Percentiles rank a stretch among this genome's conserved stretches.
Evolutionary conservation across 345 rosid genomes (phyloP).

Genomic region (Dovyalis caffra): DNA sequence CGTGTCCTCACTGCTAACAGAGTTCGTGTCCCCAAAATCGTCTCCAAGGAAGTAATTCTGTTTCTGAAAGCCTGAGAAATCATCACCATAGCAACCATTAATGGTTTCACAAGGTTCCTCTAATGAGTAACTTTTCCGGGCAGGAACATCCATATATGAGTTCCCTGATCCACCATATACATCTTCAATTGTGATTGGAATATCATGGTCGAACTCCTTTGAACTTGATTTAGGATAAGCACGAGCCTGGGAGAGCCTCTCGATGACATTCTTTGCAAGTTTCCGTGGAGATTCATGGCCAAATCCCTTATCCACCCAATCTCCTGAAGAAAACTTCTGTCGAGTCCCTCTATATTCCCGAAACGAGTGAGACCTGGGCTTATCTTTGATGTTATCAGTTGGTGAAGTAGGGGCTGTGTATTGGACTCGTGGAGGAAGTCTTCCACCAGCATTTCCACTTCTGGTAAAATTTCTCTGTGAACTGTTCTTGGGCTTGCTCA

Average conservation of each 20-base stretch:
- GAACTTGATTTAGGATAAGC: conserved; percentile 47
- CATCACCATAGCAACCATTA: conserved; percentile 31
- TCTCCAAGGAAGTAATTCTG: conserved; percentile 28
- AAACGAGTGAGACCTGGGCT: conserved; percentile 63
- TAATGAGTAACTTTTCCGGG: conserved; percentile 40
- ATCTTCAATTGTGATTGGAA: conserved; percentile 83
- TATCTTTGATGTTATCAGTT: conserved; percentile 43
- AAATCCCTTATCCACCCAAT: conserved; percentile 57
- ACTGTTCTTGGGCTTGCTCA: conserved; percentile 43
- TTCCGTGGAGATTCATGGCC: conserved; percentile 75
- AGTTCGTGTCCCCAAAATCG: conserved; percentile 29
- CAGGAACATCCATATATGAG: conserved; percentile 39
- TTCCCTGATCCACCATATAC: conserved; percentile 55
- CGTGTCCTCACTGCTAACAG: conserved; percentile 43
- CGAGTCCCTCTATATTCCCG: conserved; percentile 60
- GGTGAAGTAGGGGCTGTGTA: conserved; percentile 68
- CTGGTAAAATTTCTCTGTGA: conserved; percentile 43
- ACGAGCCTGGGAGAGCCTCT: conserved; percentile 68
- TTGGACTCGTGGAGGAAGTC: conserved; percentile 70
- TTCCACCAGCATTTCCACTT: conserved; percentile 37
- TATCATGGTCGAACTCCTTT: conserved; percentile 35
- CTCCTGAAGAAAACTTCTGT: conserved; percentile 51
- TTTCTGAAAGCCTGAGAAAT: conserved; percentile 33
- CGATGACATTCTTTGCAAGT: conserved; percentile 83
- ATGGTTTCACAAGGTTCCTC: conserved; percentile 47